A percentile compares a stretch with the other conserved stretches of the same genome.
These are phyloP conservation scores for Mycena capillaripes DNA, from an alignment of 768 basidiomycete genomes.

Conservation along the genomic window DNA sequence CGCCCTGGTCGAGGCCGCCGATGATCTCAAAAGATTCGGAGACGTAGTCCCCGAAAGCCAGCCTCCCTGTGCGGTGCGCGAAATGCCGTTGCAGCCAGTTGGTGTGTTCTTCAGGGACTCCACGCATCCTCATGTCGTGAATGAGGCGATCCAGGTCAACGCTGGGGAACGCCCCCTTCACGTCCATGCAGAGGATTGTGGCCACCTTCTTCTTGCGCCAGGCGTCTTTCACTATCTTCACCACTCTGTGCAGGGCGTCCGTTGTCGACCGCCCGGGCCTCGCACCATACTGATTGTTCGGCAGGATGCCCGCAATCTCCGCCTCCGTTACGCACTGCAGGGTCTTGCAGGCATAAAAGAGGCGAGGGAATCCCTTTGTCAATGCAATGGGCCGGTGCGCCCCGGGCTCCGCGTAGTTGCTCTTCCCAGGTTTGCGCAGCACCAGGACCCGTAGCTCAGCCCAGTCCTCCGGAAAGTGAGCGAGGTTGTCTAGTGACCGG, in stretches of 20 bases:
- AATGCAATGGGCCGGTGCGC: not conserved
- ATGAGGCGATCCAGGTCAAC: slow-evolving; percentile 38
- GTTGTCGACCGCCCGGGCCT: slow-evolving; percentile 43
- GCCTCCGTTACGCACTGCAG: not conserved
- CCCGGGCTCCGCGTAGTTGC: too few species aligned
- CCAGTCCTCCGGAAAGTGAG: too few species aligned
- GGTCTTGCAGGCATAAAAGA: not conserved
- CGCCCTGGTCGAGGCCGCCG: slow-evolving; percentile 50
- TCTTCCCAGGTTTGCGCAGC: too few species aligned
- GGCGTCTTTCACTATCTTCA: slow-evolving; percentile 50
- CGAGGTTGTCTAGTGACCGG: too few species aligned
- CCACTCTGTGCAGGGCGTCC: slow-evolving; percentile 47
- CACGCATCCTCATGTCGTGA: slow-evolving; percentile 42
- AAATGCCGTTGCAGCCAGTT: slow-evolving; percentile 35
- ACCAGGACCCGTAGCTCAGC: too few species aligned
- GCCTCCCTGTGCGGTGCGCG: not conserved
- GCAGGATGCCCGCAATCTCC: not conserved
- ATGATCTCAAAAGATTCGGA: slow-evolving; percentile 37
- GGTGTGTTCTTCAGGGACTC: slow-evolving; percentile 40
- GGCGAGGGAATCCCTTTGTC: not conserved
- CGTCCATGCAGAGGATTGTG: slow-evolving; percentile 50
- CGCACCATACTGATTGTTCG: not conserved
- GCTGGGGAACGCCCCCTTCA: slow-evolving; percentile 55
- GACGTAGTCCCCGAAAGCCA: slow-evolving; percentile 40
- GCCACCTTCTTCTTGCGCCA: slow-evolving; percentile 50